Evolutionary conservation across 2,329 filamentous ascomycete genomes (phyloP).

Genomic region (Colletotrichum sp.): DNA sequence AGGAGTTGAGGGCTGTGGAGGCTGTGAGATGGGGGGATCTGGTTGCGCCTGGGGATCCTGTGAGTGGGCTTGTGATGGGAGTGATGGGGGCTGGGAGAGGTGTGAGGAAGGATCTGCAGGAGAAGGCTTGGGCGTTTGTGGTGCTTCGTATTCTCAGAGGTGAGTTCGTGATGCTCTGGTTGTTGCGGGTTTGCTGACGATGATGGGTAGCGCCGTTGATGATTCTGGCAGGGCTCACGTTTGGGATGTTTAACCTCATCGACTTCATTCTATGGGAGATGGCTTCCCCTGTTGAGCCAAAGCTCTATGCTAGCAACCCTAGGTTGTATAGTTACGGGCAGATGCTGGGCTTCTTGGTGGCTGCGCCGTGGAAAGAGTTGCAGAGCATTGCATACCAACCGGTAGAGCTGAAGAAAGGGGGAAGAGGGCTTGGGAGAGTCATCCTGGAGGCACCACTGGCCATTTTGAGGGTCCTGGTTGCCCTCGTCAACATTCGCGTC

Average conservation of each 20-base stretch:
- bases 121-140: not conserved
- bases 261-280: slow-evolving; percentile 16
- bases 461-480: not conserved
- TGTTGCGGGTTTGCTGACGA: not conserved
- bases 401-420: not conserved
- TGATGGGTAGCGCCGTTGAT: slow-evolving; percentile 1
- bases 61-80: not conserved
- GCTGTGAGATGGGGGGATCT: slow-evolving; percentile 19
- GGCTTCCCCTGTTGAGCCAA: slow-evolving; percentile 2
- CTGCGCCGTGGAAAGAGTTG: not conserved
- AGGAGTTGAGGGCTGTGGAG: not conserved
- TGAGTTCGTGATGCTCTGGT: not conserved
- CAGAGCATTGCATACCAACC: not conserved
- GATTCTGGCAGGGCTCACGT: slow-evolving; percentile 1
- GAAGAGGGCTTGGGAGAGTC: not conserved
- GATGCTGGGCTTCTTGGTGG: slow-evolving; percentile 12
- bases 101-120: not conserved
- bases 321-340: not conserved
- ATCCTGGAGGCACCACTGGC: not conserved
- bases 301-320: slow-evolving; percentile 15
- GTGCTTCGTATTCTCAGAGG: slow-evolving; percentile 5
- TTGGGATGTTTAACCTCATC: slow-evolving; percentile 16
- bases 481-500: not conserved
- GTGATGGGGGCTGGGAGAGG: not conserved
- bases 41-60: slow-evolving; percentile 12